Percentiles rank a stretch among this genome's conserved stretches.
phyloP scores from a whole-genome alignment of 2,329 filamentous ascomycete genomes.

The Botrytis sinoallii region DNA sequence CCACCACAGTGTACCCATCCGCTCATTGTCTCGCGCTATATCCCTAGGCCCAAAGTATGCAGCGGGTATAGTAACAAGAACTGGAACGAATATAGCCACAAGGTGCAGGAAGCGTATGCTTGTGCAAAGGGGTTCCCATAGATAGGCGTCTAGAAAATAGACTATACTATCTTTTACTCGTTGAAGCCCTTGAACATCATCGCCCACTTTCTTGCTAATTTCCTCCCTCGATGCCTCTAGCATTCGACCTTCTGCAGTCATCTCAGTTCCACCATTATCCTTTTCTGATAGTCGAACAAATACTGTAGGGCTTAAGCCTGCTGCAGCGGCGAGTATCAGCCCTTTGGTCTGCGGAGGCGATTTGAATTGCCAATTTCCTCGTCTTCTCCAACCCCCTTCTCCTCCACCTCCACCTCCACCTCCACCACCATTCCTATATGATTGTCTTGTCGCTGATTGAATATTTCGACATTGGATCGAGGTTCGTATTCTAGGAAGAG shows the following conservation, averaged over 20 bases:
- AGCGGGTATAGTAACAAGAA: conserved; percentile 73
- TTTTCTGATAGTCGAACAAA: conserved; percentile 58
- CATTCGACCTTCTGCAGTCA: conserved; percentile 84
- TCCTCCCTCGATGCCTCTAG: conserved; percentile 76
- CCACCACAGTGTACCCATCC: conserved; percentile 87
- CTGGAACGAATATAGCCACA: conserved; percentile 84
- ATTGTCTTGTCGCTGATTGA: conserved; percentile 21
- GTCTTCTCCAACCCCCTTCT: not conserved
- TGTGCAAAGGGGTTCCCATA: conserved; percentile 86
- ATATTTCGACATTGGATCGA: conserved; percentile 28
- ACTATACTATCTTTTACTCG: conserved; percentile 58
- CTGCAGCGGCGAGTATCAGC: conserved; percentile 30
- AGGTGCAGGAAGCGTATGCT: conserved; percentile 85
- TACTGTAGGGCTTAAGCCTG: conserved; percentile 49
- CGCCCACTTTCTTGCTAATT: conserved; percentile 64
- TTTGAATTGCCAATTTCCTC: conserved; percentile 21
- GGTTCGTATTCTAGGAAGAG: conserved; percentile 36
- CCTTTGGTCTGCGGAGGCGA: conserved; percentile 21
- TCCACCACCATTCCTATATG: conserved; percentile 21
- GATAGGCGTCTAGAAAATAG: conserved; percentile 66
- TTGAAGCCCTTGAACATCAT: conserved; percentile 57
- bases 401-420: conserved; percentile 18
- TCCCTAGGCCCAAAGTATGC: conserved; percentile 74
- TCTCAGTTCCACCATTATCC: conserved; percentile 51
- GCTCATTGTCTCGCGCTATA: conserved; percentile 66